These are phyloP conservation scores for Cercis canadensis DNA, from an alignment of 306 rosid genomes.

Conservation along the genomic window DNA sequence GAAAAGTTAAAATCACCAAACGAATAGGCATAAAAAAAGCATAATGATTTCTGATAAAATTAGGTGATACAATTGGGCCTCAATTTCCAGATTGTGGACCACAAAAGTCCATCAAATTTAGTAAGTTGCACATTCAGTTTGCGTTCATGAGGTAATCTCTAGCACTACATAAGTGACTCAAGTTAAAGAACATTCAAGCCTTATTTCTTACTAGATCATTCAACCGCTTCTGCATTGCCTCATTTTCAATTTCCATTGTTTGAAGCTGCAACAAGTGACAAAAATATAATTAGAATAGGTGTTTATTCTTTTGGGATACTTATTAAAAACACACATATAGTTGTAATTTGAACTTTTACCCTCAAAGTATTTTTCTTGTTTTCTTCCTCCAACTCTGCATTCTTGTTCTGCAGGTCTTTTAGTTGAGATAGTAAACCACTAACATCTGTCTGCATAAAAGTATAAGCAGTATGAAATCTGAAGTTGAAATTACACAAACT, in stretches of 20 bases:
- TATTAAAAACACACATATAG: background rate
- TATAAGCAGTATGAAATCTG: background rate
- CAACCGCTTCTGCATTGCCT: slow-evolving; percentile 63
- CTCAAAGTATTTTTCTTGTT: slow-evolving; percentile 53
- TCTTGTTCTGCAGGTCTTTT: slow-evolving; percentile 70
- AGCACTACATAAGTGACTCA: slow-evolving; percentile 25
- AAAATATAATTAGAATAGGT: slow-evolving; percentile 34
- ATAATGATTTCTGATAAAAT: background rate
- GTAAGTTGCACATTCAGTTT: background rate
- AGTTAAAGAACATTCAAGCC: slow-evolving; percentile 21
- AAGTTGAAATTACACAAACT: slow-evolving; percentile 19
- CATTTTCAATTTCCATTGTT: slow-evolving; percentile 62
- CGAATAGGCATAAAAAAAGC: background rate
- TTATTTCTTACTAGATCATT: slow-evolving; percentile 65
- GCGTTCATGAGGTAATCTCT: slow-evolving; percentile 13
- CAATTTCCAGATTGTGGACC: background rate
- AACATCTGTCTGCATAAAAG: slow-evolving; percentile 62
- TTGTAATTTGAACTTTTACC: slow-evolving; percentile 48
- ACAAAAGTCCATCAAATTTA: background rate
- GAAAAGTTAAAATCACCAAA: background rate
- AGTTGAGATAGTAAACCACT: slow-evolving; percentile 78
- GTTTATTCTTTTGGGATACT: background rate
- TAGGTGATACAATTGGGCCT: background rate
- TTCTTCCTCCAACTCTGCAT: slow-evolving; percentile 66
- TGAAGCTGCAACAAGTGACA: slow-evolving; percentile 67